Evolutionary conservation across 2,329 filamentous ascomycete genomes (phyloP).

Genomic region (Aspergillus novofumigatus): DNA sequence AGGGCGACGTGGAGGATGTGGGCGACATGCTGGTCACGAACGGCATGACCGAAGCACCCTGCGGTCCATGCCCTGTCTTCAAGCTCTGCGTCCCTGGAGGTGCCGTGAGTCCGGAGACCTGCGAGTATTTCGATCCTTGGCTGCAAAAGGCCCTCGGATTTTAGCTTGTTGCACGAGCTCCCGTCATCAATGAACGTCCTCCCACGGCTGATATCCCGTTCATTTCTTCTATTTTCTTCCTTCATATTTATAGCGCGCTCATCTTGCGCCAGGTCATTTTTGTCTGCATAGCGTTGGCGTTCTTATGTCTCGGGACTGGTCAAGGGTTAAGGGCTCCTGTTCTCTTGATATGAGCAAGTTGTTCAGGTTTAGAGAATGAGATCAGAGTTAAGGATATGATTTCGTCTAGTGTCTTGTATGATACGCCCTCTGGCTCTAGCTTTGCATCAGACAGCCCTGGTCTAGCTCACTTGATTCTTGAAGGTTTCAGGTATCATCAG

Average conservation of each 20-base stretch:
- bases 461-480: neutral
- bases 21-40: slow-evolving; percentile 54
- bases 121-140: slow-evolving; percentile 89
- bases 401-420: neutral
- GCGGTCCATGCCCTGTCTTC: slow-evolving; percentile 88
- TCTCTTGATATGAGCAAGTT: slow-evolving; percentile 5
- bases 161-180: slow-evolving; percentile 12
- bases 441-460: neutral
- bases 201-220: neutral
- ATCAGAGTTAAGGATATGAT: neutral
- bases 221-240: slow-evolving; percentile 4
- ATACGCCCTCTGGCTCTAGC: neutral
- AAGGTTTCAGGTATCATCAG: no score
- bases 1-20: slow-evolving; percentile 25
- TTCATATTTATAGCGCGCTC: slow-evolving; percentile 11
- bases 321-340: slow-evolving; percentile 4
- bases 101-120: slow-evolving; percentile 82
- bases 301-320: slow-evolving; percentile 16
- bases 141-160: slow-evolving; percentile 47
- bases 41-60: slow-evolving; percentile 82
- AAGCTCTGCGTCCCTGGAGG: slow-evolving; percentile 88
- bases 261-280: slow-evolving; percentile 11
- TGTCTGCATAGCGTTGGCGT: slow-evolving; percentile 40
- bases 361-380: neutral
- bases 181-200: neutral